These are phyloP conservation scores for Fusarium pininemorale DNA, from an alignment of 2,329 filamentous ascomycete genomes.

Conservation along the genomic window DNA sequence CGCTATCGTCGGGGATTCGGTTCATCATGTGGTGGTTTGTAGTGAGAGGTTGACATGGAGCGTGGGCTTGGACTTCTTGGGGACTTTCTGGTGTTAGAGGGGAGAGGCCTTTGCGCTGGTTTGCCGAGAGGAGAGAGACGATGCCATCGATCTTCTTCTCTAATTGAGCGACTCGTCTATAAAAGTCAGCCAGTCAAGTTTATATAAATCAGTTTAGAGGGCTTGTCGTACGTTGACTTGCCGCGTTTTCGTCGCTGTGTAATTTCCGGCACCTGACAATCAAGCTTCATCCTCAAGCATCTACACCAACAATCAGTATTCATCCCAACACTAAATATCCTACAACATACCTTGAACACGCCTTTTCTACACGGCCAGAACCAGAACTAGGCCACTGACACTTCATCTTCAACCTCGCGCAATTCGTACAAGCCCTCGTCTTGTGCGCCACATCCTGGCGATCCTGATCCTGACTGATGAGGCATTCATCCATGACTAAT, in stretches of 20 bases:
- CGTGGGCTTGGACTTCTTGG: neutral
- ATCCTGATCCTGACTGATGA: constrained; percentile 23
- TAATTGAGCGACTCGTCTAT: constrained; percentile 49
- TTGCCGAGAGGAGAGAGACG: constrained; percentile 49
- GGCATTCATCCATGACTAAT: constrained; percentile 32
- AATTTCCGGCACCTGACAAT: constrained; percentile 47
- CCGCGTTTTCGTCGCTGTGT: constrained; percentile 48
- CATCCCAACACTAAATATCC: accelerated
- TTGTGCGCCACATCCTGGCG: constrained; percentile 21
- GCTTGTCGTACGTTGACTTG: constrained; percentile 46
- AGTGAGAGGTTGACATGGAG: neutral
- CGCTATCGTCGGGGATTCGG: neutral
- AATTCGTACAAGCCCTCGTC: constrained; percentile 47
- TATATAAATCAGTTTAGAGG: neutral
- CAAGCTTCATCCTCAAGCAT: constrained; percentile 47
- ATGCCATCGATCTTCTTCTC: constrained; percentile 54
- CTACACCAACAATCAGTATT: constrained; percentile 28
- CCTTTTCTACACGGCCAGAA: constrained; percentile 23
- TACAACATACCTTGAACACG: constrained; percentile 41
- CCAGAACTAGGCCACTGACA: constrained; percentile 46
- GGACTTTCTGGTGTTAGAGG: constrained; percentile 41
- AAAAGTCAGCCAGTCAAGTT: neutral
- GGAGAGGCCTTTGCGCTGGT: constrained; percentile 38
- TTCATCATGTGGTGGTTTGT: neutral
- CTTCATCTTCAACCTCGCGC: constrained; percentile 50